Conservation (phyloP, 2,329 filamentous ascomycete species). For the Chalaropsis ovoidea region DNA sequence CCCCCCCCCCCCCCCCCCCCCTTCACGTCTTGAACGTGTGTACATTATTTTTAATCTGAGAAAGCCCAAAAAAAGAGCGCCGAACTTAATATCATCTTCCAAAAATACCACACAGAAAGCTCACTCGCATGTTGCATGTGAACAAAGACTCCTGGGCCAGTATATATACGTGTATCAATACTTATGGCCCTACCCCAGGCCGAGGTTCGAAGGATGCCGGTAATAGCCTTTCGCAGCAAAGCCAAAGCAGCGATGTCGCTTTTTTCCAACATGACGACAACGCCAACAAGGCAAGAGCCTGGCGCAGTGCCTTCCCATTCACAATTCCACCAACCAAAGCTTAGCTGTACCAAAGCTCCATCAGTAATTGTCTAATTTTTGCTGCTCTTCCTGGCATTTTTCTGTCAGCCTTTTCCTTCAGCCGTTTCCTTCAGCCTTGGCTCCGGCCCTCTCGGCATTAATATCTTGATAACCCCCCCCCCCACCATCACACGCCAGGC, state of each 20-base stretch:
- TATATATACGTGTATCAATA: conserved; percentile 10
- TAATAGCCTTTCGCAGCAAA: conserved; percentile 20
- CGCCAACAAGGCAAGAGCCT: conserved; percentile 7
- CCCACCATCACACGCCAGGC: neutral
- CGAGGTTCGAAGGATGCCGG: conserved; percentile 20
- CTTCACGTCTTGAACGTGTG: neutral
- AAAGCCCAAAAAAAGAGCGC: neutral
- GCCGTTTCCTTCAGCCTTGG: conserved; percentile 16
- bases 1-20: neutral
- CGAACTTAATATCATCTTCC: neutral
- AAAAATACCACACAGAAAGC: no score
- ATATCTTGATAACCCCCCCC: neutral
- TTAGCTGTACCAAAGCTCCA: neutral
- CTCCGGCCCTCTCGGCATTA: neutral
- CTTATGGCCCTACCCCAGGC: conserved; percentile 15
- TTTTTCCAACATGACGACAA: conserved; percentile 22
- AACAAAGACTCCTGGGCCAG: neutral
- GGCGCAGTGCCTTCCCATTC: neutral
- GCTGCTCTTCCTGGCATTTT: neutral
- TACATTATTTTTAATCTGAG: conserved; percentile 5
- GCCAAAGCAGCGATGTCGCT: conserved; percentile 24
- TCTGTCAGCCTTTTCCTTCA: conserved; percentile 12
- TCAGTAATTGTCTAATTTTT: neutral
- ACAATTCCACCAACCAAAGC: neutral
- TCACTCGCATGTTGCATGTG: conserved; percentile 6